A percentile compares a stretch with the other conserved stretches of the same genome.
Conservation (phyloP, 2,329 filamentous ascomycete genomes). For the Colletotrichum gigasporum region DNA sequence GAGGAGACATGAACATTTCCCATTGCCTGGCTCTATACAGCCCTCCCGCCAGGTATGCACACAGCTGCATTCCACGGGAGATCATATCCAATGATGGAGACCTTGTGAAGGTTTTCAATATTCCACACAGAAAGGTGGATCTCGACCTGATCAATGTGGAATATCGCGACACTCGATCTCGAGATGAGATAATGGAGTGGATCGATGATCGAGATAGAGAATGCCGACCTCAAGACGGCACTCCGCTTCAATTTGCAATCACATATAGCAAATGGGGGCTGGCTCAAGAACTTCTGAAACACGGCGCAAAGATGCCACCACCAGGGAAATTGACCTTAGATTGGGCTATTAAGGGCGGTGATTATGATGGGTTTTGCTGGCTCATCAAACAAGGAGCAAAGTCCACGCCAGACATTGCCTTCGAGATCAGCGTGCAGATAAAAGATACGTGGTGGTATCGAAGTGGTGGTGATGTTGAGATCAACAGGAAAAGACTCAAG, state of each 20-base stretch:
- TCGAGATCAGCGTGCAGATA: no score
- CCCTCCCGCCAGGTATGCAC: no score
- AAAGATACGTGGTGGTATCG: no score
- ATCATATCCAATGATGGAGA: no score
- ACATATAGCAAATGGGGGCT: neutral
- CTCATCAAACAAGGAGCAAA: no score
- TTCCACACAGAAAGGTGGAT: no score
- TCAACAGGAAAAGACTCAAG: no score
- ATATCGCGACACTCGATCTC: neutral
- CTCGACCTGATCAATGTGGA: neutral
- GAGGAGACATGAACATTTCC: neutral
- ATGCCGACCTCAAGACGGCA: neutral
- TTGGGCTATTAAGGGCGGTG: neutral
- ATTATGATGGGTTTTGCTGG: neutral
- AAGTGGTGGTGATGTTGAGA: no score
- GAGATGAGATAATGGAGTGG: no score
- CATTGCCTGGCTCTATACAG: neutral
- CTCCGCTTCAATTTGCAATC: neutral
- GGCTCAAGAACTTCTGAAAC: neutral
- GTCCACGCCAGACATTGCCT: no score
- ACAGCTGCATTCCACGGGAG: no score
- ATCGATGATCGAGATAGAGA: neutral
- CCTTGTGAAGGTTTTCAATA: no score
- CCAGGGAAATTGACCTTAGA: neutral
- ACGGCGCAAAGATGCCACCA: neutral